phyloP scores from a whole-genome alignment of 2,329 filamentous ascomycete genomes.

The Xylariaceae sp. region DNA sequence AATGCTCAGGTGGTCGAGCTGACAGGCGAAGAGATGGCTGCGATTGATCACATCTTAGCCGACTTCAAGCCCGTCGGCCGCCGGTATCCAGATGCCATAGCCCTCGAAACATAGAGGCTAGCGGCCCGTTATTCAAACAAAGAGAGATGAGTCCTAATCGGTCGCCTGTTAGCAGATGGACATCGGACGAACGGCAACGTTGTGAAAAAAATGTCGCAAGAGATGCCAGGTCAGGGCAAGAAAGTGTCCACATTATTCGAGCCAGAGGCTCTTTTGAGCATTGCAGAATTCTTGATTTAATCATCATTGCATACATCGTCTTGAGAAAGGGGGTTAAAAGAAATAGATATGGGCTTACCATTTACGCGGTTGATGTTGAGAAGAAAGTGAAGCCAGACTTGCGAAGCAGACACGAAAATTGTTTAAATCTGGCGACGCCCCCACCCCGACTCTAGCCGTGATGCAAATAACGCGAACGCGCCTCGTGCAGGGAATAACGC shows the following conservation, averaged over 20 bases:
- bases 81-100: background rate
- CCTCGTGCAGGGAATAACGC: too few species aligned
- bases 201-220: background rate
- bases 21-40: constrained; percentile 3
- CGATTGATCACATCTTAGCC: background rate
- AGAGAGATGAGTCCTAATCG: background rate
- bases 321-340: background rate
- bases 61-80: background rate
- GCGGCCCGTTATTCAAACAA: background rate
- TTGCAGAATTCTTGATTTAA: background rate
- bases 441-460: too few species aligned
- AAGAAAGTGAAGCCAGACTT: background rate
- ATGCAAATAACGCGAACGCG: too few species aligned
- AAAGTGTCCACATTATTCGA: background rate
- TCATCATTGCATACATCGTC: background rate
- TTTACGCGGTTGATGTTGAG: background rate
- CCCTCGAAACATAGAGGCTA: background rate
- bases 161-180: background rate
- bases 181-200: background rate
- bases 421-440: too few species aligned
- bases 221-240: background rate
- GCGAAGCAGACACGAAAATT: background rate
- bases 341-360: background rate
- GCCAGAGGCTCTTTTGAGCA: background rate
- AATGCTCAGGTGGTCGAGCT: constrained; percentile 41